These are phyloP conservation scores for Fusarium albosuccineum DNA, from an alignment of 2,329 filamentous ascomycete genomes.

Conservation along the genomic window DNA sequence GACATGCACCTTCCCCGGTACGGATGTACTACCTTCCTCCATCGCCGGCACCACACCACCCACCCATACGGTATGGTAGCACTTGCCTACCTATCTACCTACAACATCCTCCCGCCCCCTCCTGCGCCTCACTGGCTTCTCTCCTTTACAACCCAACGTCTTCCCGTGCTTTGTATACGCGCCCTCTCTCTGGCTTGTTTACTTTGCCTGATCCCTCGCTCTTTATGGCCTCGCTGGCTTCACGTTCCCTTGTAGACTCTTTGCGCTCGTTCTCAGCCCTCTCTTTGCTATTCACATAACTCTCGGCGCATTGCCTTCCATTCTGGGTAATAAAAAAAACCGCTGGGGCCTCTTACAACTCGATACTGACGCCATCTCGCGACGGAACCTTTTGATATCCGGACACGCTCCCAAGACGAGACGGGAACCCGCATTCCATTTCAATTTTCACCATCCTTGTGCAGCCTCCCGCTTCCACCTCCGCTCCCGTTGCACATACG, in stretches of 20 bases:
- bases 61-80: constrained; percentile 9
- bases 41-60: constrained; percentile 8
- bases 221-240: constrained; percentile 20
- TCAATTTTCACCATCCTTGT: constrained; percentile 18
- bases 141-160: constrained; percentile 20
- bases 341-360: constrained; percentile 19
- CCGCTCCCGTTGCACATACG: constrained; percentile 27
- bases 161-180: constrained; percentile 21
- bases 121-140: constrained; percentile 22
- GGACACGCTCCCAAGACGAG: constrained; percentile 31
- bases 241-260: constrained; percentile 29
- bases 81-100: constrained; percentile 4
- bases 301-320: constrained; percentile 28
- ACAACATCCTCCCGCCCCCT: constrained; percentile 40
- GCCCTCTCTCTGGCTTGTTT: constrained; percentile 26
- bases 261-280: constrained; percentile 17
- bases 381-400: constrained; percentile 29
- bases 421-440: constrained; percentile 40
- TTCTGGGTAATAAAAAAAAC: constrained; percentile 35
- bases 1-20: constrained; percentile 29
- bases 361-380: constrained; percentile 27
- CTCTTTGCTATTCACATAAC: constrained; percentile 8
- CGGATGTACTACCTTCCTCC: constrained; percentile 22
- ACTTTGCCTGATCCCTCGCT: constrained; percentile 24
- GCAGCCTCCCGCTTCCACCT: constrained; percentile 6